Percentiles rank a stretch among this genome's conserved stretches.
Evolutionary conservation across 1,284 basidiomycete genomes (phyloP).

Genomic region (Cryptococcus amylolentus): DNA sequence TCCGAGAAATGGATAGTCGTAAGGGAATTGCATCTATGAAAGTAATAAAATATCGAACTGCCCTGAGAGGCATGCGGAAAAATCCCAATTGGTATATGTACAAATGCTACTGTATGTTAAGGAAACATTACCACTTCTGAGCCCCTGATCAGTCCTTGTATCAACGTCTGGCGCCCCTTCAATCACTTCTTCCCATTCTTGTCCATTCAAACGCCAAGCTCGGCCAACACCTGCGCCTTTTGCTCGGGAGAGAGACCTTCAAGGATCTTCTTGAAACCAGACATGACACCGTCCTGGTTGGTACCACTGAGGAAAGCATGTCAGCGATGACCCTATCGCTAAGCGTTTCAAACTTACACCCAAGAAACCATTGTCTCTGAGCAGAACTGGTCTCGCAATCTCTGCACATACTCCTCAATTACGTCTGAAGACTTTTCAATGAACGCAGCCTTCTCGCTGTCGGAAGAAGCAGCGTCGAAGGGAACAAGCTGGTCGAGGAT

Average conservation of each 20-base stretch:
- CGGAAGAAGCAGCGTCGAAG: slow-evolving; percentile 28
- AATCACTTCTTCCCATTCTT: not conserved
- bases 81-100: slow-evolving; percentile 11
- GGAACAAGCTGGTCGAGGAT: slow-evolving; percentile 42
- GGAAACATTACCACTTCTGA: not conserved
- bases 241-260: slow-evolving; percentile 71
- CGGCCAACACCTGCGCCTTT: slow-evolving; percentile 58
- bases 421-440: slow-evolving; percentile 43
- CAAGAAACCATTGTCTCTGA: slow-evolving; percentile 40
- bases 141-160: not conserved
- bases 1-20: too few relatives aligned
- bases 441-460: slow-evolving; percentile 45
- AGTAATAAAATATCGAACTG: not conserved
- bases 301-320: slow-evolving; percentile 15
- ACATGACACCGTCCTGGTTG: slow-evolving; percentile 45
- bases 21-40: too few relatives aligned
- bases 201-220: slow-evolving; percentile 15
- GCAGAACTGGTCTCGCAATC: slow-evolving; percentile 41
- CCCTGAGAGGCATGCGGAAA: slow-evolving; percentile 2
- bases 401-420: slow-evolving; percentile 38
- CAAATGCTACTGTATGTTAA: slow-evolving; percentile 2
- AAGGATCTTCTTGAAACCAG: slow-evolving; percentile 43
- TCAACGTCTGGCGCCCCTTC: not conserved
- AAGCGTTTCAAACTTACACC: slow-evolving; percentile 28
- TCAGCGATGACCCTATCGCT: not conserved